Evolutionary conservation across 1,284 basidiomycete genomes (phyloP), one percentile per base, ranked within the genome.

Genomic region (Inonotus obliquus): DNA sequence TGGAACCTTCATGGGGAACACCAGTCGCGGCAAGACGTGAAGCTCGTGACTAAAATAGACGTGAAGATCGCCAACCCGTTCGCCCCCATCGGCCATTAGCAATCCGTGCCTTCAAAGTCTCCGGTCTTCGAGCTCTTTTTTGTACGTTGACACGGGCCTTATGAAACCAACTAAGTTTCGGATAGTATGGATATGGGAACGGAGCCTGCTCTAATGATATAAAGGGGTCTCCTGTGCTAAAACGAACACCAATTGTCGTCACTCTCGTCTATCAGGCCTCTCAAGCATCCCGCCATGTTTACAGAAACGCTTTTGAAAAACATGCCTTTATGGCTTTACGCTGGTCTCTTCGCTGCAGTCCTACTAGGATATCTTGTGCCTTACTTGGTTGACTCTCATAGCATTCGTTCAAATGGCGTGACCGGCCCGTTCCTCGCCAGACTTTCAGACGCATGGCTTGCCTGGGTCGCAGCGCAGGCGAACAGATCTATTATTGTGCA

Each of bases 381-480:
- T 0, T 91, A 82, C 69, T 59, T 89, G 6, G 62, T 77, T 44
- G 89, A 92, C 67, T 71, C 82, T 0, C 79, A 85, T 69, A 73
- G 76, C 19, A 79, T 89, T 44, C 81, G 86, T 48, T 69, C 71
- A 25, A 64, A 64, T 49, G 59, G 56, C 9, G 81, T 87, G 68
- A 89, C 90, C 7, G 94, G 93, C 0, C 94, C 94, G 0, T 78
- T 84, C 62, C 70, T 87, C 1, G 94, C 93, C 51, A 84, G 81
- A 67, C 85, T 94, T 66, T 83, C 88, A 10, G 87, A 93, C 70
- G 67, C 83, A 13, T 96, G 93, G 92, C 75, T 96, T 29, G 87
- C 85, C 29, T 79, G 79, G 67, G 77, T 84, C 32, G 79, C 82
- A 23, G 83, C 84, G 55, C 73, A 79, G 10, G 93, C 94, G 1